Base-by-base conservation (phyloP, 2,329 filamentous ascomycete genomes). In the Curvularia spicifera region DNA sequence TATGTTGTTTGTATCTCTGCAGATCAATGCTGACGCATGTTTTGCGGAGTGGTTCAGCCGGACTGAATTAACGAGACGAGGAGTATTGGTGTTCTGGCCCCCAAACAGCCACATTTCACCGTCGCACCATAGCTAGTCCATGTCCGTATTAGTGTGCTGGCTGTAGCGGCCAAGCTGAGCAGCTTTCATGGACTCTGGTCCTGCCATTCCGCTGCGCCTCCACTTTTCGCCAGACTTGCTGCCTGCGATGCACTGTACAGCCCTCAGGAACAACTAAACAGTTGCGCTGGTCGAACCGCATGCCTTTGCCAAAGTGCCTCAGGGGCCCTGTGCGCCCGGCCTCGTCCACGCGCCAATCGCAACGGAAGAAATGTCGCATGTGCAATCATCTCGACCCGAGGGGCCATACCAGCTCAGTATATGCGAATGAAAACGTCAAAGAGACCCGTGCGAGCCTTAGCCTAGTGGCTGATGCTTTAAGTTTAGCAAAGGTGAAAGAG, bases 321-420 rank as follows among this genome's bases (percentile, higher is more conserved):
- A 64, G 68, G 18, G 62, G 60, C 26, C 61, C 64, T n/a, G 59
- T 62, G 29, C 64, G 63, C 33, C 64, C 61, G 2, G 52, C 59
- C 18, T 55, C 60, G 10, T 57, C 64, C 2, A 48, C 56, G 1
- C 48, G 60, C 37, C 63, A 63, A 55, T 40, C 56, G 18, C 64
- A 67, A n/a, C 66, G 68, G n/a, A 70, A 60, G 48, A 62, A 53
- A 57, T 76, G 71, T 56, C 64, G 57, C 26, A 62, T 53, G 8
- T 76, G 73, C 59, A 65, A 74, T 50, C 70, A 73, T 46, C 61
- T 74, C 28, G 67, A 74, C 49, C 69, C 72, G 1, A 61, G 69
- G 15, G 67, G 61, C 8, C 71, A 74, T 59, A 13, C 62, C 29
- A 71, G 59, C 42, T 64, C 71, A n/a, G 44, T 65, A 0, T 66